Percentiles rank a stretch among this genome's conserved stretches.
phyloP scores from a whole-genome alignment of 2,329 filamentous ascomycete genomes.

The Fusarium devonianum region DNA sequence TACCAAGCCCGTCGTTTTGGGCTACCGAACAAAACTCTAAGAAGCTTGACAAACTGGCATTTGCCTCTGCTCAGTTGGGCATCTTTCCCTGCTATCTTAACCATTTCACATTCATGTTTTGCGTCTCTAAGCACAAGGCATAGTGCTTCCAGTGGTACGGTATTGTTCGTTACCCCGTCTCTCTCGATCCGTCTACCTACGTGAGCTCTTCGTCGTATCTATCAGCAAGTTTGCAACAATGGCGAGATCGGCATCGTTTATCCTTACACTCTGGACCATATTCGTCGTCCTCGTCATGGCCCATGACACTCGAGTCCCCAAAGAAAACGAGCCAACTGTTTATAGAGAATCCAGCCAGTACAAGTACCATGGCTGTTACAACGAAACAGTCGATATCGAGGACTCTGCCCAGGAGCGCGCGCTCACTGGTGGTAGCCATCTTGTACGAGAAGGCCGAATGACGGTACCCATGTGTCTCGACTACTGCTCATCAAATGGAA shows the following conservation, averaged over 20 bases:
- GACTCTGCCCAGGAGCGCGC: constrained; percentile 55
- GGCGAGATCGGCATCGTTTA: neutral
- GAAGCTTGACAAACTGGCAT: neutral
- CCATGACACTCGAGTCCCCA: constrained; percentile 25
- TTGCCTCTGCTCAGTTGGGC: too few relatives aligned
- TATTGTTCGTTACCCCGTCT: neutral
- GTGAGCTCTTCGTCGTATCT: neutral
- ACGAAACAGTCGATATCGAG: constrained; percentile 59
- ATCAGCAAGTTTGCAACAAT: neutral
- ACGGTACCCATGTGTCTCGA: constrained; percentile 59
- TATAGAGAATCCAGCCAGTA: constrained; percentile 51
- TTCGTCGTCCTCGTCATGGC: constrained; percentile 18
- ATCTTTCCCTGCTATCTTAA: too few relatives aligned
- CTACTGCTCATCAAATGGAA: constrained; percentile 55
- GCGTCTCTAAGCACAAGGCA: too few relatives aligned
- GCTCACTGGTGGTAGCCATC: constrained; percentile 52
- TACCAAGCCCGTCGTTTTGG: neutral
- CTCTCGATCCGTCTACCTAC: neutral
- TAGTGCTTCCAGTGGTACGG: too few relatives aligned
- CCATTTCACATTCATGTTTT: too few relatives aligned
- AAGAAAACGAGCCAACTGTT: constrained; percentile 34
- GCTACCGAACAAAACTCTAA: constrained; percentile 1
- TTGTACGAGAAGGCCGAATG: constrained; percentile 55
- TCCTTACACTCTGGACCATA: constrained; percentile 14
- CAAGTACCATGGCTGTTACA: constrained; percentile 64